Base-by-base conservation (phyloP, 371 early-diverging fungal species). In the Lichtheimia corymbifera region DNA sequence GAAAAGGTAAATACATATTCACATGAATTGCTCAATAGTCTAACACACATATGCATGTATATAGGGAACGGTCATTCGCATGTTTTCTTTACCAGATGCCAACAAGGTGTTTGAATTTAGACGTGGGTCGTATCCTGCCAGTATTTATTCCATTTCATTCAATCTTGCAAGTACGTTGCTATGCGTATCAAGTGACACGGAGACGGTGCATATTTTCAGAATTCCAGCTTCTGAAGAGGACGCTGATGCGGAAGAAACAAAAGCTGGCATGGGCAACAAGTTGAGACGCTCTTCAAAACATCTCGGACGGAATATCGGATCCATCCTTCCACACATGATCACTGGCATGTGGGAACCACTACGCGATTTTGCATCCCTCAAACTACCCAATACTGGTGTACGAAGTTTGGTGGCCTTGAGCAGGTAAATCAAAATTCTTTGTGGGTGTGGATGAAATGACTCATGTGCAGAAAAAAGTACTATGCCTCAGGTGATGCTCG, bases 1-100 rank as follows among this genome's bases (percentile, higher is more conserved):
- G 97, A 97, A 65, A 97, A 96, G 90, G 93, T 85, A 90, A 91
- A n/a, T 95, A 94, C 72, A 96, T 96, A 95, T 75, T 96, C 40
- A 96, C 95, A 62, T 89, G 87, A 63, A 97, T 2, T 88, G 88
- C 3, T 96, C 4, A 92, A 95, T 3, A 96, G 95, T 0, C 75
- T 97, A 24, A 95, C 94, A 20, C 7, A 52, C 11, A 9, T 9
- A 35, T 22, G 22, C 22, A 22, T 22, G 7, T 28, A 28, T 28
- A 0, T 35, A 35, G 92, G 98, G 98, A 2, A 98, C 98, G 0
- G 93, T 98, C 2, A 95, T 98, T 56, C 89, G 98, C n/a, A 95
- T 98, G 12, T 97, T 95, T 66, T 85, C 93, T 1, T 81, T 96
- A 20, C 94, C 94, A 13, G 83, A 88, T 58, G 96, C 92, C 28